phyloP scores from a whole-genome alignment of 1,284 basidiomycete species.

The Rhodotorula sp. region DNA sequence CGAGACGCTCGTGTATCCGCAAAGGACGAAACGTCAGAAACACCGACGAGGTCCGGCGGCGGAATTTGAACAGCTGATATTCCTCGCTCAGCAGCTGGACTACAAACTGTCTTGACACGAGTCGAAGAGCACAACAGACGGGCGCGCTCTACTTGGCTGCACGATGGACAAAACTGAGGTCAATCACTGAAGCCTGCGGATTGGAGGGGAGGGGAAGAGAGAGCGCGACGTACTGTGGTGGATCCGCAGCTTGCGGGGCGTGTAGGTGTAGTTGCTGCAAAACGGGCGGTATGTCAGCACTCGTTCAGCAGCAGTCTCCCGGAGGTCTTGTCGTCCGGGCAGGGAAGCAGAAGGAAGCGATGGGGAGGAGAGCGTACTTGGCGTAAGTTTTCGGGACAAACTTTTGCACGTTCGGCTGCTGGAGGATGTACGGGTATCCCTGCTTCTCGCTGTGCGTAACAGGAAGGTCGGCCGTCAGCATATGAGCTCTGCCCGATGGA shows the following conservation, averaged over 20 bases:
- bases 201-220: too few species aligned
- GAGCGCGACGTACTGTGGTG: slow-evolving; percentile 57
- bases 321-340: background rate
- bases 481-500: background rate
- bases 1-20: too few species aligned
- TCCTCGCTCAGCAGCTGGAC: too few species aligned
- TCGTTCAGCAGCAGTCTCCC: background rate
- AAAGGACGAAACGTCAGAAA: too few species aligned
- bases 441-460: slow-evolving; percentile 63
- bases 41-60: too few species aligned
- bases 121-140: too few species aligned
- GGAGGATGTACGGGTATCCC: slow-evolving; percentile 53
- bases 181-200: background rate
- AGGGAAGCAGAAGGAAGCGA: background rate
- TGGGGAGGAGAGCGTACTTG: slow-evolving; percentile 16
- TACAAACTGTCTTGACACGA: too few species aligned
- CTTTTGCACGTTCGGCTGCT: slow-evolving; percentile 50
- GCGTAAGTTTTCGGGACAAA: slow-evolving; percentile 48
- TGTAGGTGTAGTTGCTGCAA: slow-evolving; percentile 75
- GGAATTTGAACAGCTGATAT: too few species aligned
- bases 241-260: slow-evolving; percentile 76
- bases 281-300: background rate
- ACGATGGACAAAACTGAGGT: background rate
- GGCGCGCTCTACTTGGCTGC: background rate
- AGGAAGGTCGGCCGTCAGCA: slow-evolving; percentile 54